Percentiles rank a stretch among this genome's conserved stretches.
phyloP scores from a whole-genome alignment of 1,284 basidiomycete genomes.

The Malassezia arunalokei region DNA sequence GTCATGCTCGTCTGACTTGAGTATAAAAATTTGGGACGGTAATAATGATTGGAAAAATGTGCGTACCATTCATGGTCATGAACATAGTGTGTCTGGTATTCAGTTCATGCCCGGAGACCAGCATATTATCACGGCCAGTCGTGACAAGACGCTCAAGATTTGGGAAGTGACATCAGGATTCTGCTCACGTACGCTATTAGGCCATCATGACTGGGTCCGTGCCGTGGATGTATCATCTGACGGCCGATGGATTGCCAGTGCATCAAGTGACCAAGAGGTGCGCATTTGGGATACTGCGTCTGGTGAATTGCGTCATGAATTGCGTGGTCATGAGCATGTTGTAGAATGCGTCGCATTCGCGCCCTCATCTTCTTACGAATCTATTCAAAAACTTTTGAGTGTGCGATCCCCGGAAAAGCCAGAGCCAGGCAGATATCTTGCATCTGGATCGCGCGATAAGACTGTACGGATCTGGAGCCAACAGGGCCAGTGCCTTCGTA shows the following conservation, averaged over 20 bases:
- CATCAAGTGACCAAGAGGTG: constrained; percentile 75
- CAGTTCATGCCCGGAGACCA: constrained; percentile 73
- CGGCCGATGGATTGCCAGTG: constrained; percentile 61
- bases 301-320: constrained; percentile 66
- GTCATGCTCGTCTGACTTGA: constrained; percentile 75
- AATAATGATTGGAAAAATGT: constrained; percentile 76
- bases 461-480: constrained; percentile 76
- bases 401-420: constrained; percentile 48
- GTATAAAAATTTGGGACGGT: constrained; percentile 82
- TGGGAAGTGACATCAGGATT: constrained; percentile 72
- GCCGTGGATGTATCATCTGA: constrained; percentile 62
- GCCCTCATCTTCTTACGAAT: constrained; percentile 60
- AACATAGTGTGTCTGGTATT: constrained; percentile 74
- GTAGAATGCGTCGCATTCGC: constrained; percentile 74
- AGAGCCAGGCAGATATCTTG: constrained; percentile 54
- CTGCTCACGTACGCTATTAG: constrained; percentile 41
- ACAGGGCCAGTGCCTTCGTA: constrained; percentile 61
- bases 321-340: constrained; percentile 77
- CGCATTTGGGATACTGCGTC: constrained; percentile 65
- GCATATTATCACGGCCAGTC: constrained; percentile 67
- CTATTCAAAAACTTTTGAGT: constrained; percentile 65
- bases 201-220: constrained; percentile 63
- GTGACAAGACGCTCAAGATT: constrained; percentile 71
- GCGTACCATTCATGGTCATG: constrained; percentile 76
- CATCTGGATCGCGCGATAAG: constrained; percentile 76